Evolutionary conservation across 2,329 filamentous ascomycete genomes (phyloP), one percentile per base, ranked within the genome.

Genomic region (Tolypocladium tundrense): DNA sequence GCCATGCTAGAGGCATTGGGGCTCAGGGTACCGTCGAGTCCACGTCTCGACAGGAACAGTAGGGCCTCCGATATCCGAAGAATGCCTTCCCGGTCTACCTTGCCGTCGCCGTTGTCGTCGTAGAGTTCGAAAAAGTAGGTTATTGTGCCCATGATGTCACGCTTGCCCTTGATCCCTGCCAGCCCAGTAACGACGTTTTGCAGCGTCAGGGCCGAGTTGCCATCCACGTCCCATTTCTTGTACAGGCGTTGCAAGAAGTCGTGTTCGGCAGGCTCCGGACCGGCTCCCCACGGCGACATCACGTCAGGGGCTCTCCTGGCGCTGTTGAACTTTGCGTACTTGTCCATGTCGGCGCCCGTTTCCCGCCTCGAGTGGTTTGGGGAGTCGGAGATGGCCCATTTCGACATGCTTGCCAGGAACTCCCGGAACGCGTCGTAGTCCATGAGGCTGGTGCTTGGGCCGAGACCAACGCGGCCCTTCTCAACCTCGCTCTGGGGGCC

Each of bases 81-180:
- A 59, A 99, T 99, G 7, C 94, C 94, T 72, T 99, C 94, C 13
- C 94, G 85, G 67, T 97, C 94, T 6, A 99, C 92, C 65, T 85
- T 91, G 33, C 94, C 94, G 69, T 96, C 91, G 1, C 86, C 83
- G 66, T 93, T 88, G 63, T 99, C 93, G 69, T 99, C 94, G 70
- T 97, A 97, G 0, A 99, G 83, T 67, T 97, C 90, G 66, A 99
- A 99, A 72, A 99, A 97, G 73, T 97, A 97, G 60, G 87, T 94
- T 68, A 99, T 97, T 59, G 90, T 94, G 37, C 90, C 90, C 93
- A 99, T 97, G 63, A 99, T 97, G 72, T 99, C 94, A 53, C 88
- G 87, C 57, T 88, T 91, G 10, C 94, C 93, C 71, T 96, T 97
- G 67, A 99, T 90, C 16, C 89, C 85, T 2, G 93, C 92, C 52